These are phyloP conservation scores for Penicillium cataractarum DNA, from an alignment of 495 filamentous ascomycete species.

Conservation along the genomic window DNA sequence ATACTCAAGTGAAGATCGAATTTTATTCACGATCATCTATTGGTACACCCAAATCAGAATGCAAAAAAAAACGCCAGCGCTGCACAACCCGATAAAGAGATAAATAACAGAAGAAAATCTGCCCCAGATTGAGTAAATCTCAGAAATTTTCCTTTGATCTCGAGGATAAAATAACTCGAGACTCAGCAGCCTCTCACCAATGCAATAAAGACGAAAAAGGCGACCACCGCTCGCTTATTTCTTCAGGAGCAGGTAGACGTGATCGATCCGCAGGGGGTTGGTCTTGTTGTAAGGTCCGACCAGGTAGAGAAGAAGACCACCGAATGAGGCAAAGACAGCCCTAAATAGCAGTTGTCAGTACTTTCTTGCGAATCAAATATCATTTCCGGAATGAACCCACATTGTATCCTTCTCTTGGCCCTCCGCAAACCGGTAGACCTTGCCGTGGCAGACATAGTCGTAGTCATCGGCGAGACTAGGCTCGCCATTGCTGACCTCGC, in stretches of 20 bases:
- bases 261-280: constrained; percentile 84
- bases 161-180: background rate
- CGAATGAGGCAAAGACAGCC: constrained; percentile 90
- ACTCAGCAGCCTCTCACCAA: constrained; percentile 1
- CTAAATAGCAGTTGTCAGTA: constrained; percentile 48
- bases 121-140: constrained; percentile 20
- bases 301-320: constrained; percentile 84
- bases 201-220: constrained; percentile 5
- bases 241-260: constrained; percentile 92
- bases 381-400: constrained; percentile 55
- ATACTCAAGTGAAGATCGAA: constrained; percentile 16
- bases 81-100: constrained; percentile 33
- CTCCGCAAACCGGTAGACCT: constrained; percentile 97
- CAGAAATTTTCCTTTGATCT: constrained; percentile 19
- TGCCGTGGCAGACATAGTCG: constrained; percentile 97
- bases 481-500: constrained; percentile 73
- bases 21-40: constrained; percentile 31
- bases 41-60: constrained; percentile 34
- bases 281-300: constrained; percentile 96
- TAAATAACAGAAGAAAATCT: constrained; percentile 19
- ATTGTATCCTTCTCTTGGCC: constrained; percentile 76
- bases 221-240: constrained; percentile 56
- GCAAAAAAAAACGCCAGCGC: constrained; percentile 39
- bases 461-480: constrained; percentile 84
- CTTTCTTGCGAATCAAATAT: background rate